Conservation (phyloP, 352 stramenopile species). For the Phytophthora macrochlamydospora region DNA sequence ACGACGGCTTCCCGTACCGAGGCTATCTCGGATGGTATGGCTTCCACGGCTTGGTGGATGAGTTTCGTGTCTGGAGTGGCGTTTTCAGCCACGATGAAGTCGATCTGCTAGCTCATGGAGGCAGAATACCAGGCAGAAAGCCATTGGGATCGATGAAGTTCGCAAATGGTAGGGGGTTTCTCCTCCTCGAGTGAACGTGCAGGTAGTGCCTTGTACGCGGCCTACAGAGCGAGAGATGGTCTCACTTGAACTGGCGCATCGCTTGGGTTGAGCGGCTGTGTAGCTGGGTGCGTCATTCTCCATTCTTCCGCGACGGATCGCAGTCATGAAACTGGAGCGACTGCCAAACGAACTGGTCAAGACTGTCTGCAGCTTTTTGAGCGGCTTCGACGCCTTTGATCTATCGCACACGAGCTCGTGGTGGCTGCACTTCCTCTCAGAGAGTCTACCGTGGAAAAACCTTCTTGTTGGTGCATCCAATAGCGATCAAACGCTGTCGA, state of each 20-base stretch:
- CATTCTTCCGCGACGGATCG: too few species aligned
- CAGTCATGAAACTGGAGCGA: background rate
- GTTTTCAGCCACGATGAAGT: conserved; percentile 4
- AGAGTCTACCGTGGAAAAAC: conserved; percentile 8
- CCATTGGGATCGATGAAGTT: conserved; percentile 7
- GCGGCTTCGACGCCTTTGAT: conserved; percentile 28
- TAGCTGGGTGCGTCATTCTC: too few species aligned
- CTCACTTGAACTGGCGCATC: too few species aligned
- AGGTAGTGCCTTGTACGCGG: conserved; percentile 5
- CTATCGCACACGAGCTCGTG: conserved; percentile 22
- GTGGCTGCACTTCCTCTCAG: conserved; percentile 8
- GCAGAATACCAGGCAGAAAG: background rate
- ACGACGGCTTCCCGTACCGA: conserved; percentile 3
- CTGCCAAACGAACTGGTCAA: conserved; percentile 19
- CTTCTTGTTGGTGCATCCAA: background rate
- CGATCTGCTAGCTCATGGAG: conserved; percentile 6
- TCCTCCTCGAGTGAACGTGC: conserved; percentile 7
- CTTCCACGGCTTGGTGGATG: conserved; percentile 42
- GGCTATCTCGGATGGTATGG: conserved; percentile 29
- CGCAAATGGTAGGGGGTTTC: conserved; percentile 1
- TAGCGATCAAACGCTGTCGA: background rate
- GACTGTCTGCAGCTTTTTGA: conserved; percentile 21
- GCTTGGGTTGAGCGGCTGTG: too few species aligned
- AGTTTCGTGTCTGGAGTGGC: conserved; percentile 34
- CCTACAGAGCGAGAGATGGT: background rate